Percentiles rank a stretch among this genome's conserved stretches.
Conservation (phyloP, 495 filamentous ascomycete genomes). For the Penicillium lagena region DNA sequence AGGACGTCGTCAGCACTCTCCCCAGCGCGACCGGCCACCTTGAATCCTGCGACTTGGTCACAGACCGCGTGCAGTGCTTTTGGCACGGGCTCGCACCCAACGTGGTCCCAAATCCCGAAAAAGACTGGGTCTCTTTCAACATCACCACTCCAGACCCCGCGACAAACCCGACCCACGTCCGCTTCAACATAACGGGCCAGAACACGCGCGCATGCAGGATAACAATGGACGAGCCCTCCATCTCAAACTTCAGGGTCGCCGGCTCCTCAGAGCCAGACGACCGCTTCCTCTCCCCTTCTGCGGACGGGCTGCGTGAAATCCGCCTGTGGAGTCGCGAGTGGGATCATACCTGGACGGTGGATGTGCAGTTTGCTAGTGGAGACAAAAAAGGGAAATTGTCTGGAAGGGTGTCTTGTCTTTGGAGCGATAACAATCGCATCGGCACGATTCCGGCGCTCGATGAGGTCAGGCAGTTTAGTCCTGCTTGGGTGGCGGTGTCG, state of each 20-base stretch:
- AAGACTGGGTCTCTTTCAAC: constrained; percentile 57
- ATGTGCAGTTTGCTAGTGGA: constrained; percentile 57
- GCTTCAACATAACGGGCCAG: constrained; percentile 52
- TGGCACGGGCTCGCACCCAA: constrained; percentile 64
- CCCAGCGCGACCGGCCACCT: constrained; percentile 63
- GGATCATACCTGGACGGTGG: constrained; percentile 68
- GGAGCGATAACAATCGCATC: constrained; percentile 74
- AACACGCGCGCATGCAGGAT: constrained; percentile 63
- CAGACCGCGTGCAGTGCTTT: constrained; percentile 41
- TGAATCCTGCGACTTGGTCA: constrained; percentile 41
- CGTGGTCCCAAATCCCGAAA: constrained; percentile 21
- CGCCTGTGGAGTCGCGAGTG: constrained; percentile 71
- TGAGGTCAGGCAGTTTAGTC: constrained; percentile 69
- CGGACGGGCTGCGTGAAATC: constrained; percentile 48
- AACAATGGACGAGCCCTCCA: constrained; percentile 36
- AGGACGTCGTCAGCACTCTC: constrained; percentile 55
- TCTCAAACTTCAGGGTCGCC: constrained; percentile 54
- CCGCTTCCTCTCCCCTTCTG: constrained; percentile 50
- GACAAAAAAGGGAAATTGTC: constrained; percentile 15
- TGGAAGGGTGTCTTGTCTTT: constrained; percentile 64
- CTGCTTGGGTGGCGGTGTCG: constrained; percentile 68
- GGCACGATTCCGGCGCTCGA: constrained; percentile 79
- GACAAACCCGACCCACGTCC: constrained; percentile 23
- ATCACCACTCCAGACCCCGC: constrained; percentile 37
- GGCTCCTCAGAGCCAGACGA: constrained; percentile 43